Conservation (phyloP, 2,329 filamentous ascomycete species). For the Calonectria crousiana region DNA sequence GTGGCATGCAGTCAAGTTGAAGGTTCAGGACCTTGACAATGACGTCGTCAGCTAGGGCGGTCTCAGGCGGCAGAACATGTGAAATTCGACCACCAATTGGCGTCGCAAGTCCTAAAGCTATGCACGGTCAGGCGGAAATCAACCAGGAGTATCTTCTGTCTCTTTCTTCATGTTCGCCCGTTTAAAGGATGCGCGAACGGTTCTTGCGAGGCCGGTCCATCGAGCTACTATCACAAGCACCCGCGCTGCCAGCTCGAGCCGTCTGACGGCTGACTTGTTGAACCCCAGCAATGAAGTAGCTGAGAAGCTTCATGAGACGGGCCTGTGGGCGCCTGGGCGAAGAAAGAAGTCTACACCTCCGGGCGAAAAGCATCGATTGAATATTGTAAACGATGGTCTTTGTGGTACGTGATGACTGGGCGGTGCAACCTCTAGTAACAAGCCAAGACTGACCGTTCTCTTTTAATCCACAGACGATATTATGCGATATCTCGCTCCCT, state of each 20-base stretch:
- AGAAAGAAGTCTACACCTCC: conserved; percentile 24
- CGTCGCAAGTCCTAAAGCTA: neutral
- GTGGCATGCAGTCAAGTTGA: neutral
- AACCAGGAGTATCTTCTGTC: neutral
- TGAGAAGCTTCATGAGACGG: conserved; percentile 41
- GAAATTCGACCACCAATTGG: conserved; percentile 29
- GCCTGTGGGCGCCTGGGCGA: conserved; percentile 41
- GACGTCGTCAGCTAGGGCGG: conserved; percentile 29
- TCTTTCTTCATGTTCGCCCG: conserved; percentile 36
- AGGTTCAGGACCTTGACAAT: conserved; percentile 1
- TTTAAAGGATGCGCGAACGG: conserved; percentile 28
- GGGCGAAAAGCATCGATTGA: conserved; percentile 58
- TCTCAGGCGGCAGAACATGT: conserved; percentile 34
- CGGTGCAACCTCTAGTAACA: neutral
- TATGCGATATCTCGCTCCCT: conserved; percentile 75
- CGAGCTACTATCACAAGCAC: neutral
- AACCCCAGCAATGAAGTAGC: conserved; percentile 27
- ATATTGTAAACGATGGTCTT: conserved; percentile 64
- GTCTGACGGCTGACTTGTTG: conserved; percentile 14
- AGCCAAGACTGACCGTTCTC: neutral
- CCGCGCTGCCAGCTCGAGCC: conserved; percentile 13
- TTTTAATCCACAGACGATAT: conserved; percentile 69
- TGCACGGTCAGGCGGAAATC: neutral
- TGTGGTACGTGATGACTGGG: conserved; percentile 54
- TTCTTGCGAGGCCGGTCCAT: conserved; percentile 27